Base-by-base conservation (phyloP, 441 rosid species). In the Omphalea diandra region DNA sequence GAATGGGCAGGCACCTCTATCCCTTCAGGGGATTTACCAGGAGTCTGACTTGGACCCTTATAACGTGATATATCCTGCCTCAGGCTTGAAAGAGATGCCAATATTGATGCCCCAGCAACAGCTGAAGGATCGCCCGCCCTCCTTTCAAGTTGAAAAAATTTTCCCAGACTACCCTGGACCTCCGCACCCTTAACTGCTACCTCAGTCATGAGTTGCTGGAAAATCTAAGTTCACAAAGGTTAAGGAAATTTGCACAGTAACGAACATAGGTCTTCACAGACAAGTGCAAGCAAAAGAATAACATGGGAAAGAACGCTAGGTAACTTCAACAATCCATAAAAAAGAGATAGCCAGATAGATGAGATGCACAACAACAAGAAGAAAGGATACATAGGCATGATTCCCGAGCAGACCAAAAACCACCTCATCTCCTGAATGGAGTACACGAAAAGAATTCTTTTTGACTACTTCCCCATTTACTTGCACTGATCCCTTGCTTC, bases 321-420 rank as follows among this genome's bases (percentile, higher is more conserved):
- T 62, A 53, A 38, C 5, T 43, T 31, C 50, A 55, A 31, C 49
- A 65, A 11, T 32, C 64, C 47, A 55, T 32, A n/a, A 67, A 18
- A 15, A 49, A 44, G 24, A 70, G 2, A 68, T 17, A 65, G 50
- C 14, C 3, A 65, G 55, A 32, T 18, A 20, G 55, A 32, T 18
- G 8, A 44, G 18, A 22, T n/a, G 12, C 55, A 46, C 15, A 31
- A 72, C 18, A 49, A 46, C 35, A 31, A 38, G 74, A 74, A 50
- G 38, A 55, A 79, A 87, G 94, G 96, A 92, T 92, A 92, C 97
- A 74, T 88, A 93, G 67, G 95, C 88, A 79, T 88, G 90, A 75
- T 88, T 92, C 73, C 93, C 93, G 33, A 76, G 66, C 17, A 68
- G 55, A 76, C 95, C 92, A 70, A 93, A 90, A 68, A 83, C 79